Percentiles rank a stretch among this genome's conserved stretches.
These are phyloP conservation scores for Neurospora sp. DNA, from an alignment of 495 filamentous ascomycete species.

Conservation along the genomic window DNA sequence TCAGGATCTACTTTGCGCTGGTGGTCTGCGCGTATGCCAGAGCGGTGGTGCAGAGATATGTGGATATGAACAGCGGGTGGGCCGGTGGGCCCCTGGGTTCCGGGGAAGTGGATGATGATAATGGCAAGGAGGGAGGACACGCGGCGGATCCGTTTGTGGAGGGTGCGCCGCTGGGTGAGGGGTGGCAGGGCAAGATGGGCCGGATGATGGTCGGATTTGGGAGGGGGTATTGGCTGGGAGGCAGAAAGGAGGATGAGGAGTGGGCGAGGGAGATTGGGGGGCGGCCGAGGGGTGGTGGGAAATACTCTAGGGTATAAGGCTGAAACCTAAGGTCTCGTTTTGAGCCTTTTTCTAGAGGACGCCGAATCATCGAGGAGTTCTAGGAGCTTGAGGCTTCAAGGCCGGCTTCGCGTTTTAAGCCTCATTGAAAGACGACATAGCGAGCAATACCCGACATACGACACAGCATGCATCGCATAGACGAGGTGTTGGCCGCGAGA, in stretches of 20 bases:
- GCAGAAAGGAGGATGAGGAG: slow-evolving; percentile 35
- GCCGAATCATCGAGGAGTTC: neutral
- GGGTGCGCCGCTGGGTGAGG: slow-evolving; percentile 57
- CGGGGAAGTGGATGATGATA: slow-evolving; percentile 14
- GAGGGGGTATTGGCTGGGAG: slow-evolving; percentile 64
- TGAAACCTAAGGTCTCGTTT: neutral
- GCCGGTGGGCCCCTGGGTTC: slow-evolving; percentile 11
- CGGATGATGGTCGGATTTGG: slow-evolving; percentile 61
- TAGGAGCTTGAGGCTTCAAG: neutral
- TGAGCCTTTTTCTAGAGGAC: neutral
- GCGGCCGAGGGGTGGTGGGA: slow-evolving; percentile 38
- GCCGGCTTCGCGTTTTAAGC: too few species aligned
- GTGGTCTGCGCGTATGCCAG: slow-evolving; percentile 74
- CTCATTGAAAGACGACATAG: neutral
- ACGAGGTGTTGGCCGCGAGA: neutral
- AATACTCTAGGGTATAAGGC: neutral
- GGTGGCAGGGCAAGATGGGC: slow-evolving; percentile 67
- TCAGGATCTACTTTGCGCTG: slow-evolving; percentile 68
- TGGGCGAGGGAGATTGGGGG: slow-evolving; percentile 51
- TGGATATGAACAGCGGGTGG: slow-evolving; percentile 36
- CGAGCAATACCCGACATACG: neutral
- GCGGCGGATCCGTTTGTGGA: slow-evolving; percentile 62
- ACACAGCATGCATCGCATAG: neutral
- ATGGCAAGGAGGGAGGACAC: slow-evolving; percentile 25
- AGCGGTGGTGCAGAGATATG: slow-evolving; percentile 51